phyloP scores from a whole-genome alignment of 176 grass and related monocot genomes.

The Cenchrus americanus region DNA sequence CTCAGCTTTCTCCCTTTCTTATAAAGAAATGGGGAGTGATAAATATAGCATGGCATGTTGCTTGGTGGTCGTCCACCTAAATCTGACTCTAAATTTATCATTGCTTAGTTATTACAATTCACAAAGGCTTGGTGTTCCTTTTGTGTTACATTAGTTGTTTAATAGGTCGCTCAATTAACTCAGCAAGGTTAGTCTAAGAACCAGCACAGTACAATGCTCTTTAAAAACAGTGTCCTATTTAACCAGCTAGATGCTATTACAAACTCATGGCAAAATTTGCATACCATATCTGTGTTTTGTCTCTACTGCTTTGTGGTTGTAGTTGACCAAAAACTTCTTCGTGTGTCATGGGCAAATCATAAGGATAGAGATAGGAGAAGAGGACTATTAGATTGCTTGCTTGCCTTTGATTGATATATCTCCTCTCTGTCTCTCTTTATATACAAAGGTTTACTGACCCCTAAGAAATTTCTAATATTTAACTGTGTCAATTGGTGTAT shows the following conservation, averaged over 20 bases:
- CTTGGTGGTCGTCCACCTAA: background rate
- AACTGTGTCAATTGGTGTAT: no score
- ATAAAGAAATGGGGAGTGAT: background rate
- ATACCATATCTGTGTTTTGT: background rate
- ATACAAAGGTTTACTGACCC: no score
- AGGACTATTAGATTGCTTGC: no score
- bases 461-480: no score
- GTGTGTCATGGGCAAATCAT: no score
- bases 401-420: no score
- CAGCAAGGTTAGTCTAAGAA: background rate
- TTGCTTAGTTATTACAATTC: background rate
- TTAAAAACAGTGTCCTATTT: background rate
- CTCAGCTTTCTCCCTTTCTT: slow-evolving; percentile 22
- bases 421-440: no score
- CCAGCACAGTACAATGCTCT: background rate
- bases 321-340: background rate
- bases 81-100: background rate
- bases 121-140: background rate
- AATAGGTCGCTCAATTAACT: background rate
- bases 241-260: background rate
- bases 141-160: background rate
- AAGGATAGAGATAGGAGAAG: no score
- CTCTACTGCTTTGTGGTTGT: background rate
- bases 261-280: background rate
- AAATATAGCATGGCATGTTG: background rate